Evolutionary conservation across 2,329 filamentous ascomycete species (phyloP), one percentile per base, ranked within the genome.

Genomic region (Sordariomycetes sp.): DNA sequence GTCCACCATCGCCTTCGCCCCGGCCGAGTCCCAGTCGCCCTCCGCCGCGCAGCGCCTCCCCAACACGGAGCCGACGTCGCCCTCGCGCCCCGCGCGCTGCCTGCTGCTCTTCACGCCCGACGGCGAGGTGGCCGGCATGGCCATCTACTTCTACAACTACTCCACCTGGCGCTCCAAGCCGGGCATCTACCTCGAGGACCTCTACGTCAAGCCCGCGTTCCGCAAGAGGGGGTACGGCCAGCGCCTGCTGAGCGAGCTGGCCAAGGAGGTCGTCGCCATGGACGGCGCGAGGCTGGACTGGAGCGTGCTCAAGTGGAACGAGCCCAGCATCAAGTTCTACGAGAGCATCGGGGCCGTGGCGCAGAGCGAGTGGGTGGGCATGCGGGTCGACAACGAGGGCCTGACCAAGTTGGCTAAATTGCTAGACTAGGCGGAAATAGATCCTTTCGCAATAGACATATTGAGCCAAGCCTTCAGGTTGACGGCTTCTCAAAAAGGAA

Each of bases 131-230:
- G 83, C 76, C 0, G 86, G 82, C 31, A 86, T 95, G 73, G 87
- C 87, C 2, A 61, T 95, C 26, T 95, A 87, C 63, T 96, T 94
- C 58, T 87, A 90, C 68, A 96, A 90, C 61, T 96, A 94, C 62
- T 86, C 80, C 51, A 95, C 90, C 1, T 96, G 92, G 92, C 75
- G 83, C 8, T 75, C 83, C n/a, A 75, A 74, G 30, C 77, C 88
- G 0, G 90, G 90, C 3, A 83, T 98, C 50, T 94, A 93, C 57
- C 78, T 96, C 24, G 90, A 96, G 57, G 90, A 96, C 52, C 65
- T 96, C n/a, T 94, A 81, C 50, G 86, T 98, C 26, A 70, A 77
- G 46, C 70, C 77, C 1, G 63, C 64, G 29, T 78, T 82, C 47
- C 69, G 92, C 4, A 79, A 79, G 21, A 75, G 74, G 40, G 88